phyloP scores from a whole-genome alignment of 2,329 filamentous ascomycete species.

The Ceratocystiopsis sp. region DNA sequence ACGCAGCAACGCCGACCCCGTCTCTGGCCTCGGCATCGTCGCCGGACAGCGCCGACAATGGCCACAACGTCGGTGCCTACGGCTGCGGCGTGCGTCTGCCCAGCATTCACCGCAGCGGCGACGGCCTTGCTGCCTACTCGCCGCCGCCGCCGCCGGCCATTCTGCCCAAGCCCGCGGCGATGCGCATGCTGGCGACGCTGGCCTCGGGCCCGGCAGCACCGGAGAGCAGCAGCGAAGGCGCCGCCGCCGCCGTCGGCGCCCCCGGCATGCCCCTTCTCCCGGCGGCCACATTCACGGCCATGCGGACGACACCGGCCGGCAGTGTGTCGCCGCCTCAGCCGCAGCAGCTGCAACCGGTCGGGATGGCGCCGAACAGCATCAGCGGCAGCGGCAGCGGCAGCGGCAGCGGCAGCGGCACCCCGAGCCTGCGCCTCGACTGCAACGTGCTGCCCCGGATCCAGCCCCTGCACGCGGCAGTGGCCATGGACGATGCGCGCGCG shows the following conservation, averaged over 20 bases:
- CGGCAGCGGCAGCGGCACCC: slow-evolving; percentile 12
- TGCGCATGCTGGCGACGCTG: slow-evolving; percentile 24
- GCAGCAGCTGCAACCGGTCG: background rate
- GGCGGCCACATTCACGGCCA: slow-evolving; percentile 21
- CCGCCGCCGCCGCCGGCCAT: slow-evolving; percentile 41
- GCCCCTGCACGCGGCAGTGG: slow-evolving; percentile 13
- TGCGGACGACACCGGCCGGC: slow-evolving; percentile 15
- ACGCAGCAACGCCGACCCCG: slow-evolving; percentile 24
- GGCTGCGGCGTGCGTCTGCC: slow-evolving; percentile 2
- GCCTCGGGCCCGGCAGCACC: slow-evolving; percentile 10
- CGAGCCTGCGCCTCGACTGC: slow-evolving; percentile 42
- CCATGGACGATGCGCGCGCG: no score
- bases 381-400: no score
- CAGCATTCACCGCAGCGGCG: slow-evolving; percentile 14
- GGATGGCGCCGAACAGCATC: no score
- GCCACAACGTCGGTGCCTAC: slow-evolving; percentile 1
- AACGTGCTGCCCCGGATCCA: slow-evolving; percentile 19
- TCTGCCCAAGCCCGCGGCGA: slow-evolving; percentile 45
- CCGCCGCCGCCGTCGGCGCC: slow-evolving; percentile 20
- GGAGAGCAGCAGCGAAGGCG: slow-evolving; percentile 8
- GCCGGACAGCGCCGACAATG: slow-evolving; percentile 26
- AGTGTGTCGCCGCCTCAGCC: background rate
- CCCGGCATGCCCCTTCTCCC: slow-evolving; percentile 27
- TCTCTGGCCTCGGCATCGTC: slow-evolving; percentile 28
- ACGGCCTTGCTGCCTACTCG: slow-evolving; percentile 23